Percentiles rank a stretch among this genome's conserved stretches.
These are phyloP conservation scores for Aspergillus puulaauensis DNA, from an alignment of 2,329 filamentous ascomycete species.

Conservation along the genomic window DNA sequence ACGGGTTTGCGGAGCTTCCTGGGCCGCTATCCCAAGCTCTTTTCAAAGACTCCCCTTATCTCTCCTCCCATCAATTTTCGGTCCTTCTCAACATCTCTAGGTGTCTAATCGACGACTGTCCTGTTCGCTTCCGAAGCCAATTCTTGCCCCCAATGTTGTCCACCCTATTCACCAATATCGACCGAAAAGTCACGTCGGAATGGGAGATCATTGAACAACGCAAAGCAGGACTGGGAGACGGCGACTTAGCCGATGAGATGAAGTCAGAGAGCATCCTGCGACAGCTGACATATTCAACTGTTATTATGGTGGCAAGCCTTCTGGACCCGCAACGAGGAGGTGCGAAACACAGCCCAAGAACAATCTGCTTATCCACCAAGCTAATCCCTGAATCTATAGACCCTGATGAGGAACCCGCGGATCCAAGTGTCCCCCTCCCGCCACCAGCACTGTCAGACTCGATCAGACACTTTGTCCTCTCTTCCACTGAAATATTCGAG, in stretches of 20 bases:
- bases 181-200: constrained; percentile 80
- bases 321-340: constrained; percentile 70
- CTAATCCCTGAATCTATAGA: constrained; percentile 25
- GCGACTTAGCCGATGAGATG: constrained; percentile 92
- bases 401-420: constrained; percentile 34
- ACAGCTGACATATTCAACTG: constrained; percentile 87
- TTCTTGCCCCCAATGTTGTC: constrained; percentile 85
- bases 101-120: constrained; percentile 89
- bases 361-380: constrained; percentile 5
- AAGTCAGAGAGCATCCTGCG: constrained; percentile 93
- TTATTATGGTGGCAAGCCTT: constrained; percentile 87
- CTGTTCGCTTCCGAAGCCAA: constrained; percentile 69
- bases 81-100: constrained; percentile 87
- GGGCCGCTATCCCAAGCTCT: constrained; percentile 79
- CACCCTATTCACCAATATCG: constrained; percentile 80
- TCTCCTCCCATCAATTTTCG: constrained; percentile 91
- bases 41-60: constrained; percentile 74
- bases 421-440: constrained; percentile 33
- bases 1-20: constrained; percentile 82
- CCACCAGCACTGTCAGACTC: constrained; percentile 52
- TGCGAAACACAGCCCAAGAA: constrained; percentile 41
- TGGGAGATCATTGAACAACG: constrained; percentile 73
- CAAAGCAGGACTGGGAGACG: constrained; percentile 63
- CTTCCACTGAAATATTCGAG: constrained; percentile 74
- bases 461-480: constrained; percentile 80